Percentiles rank a stretch among this genome's conserved stretches.
Evolutionary conservation across 768 basidiomycete species (phyloP).

Genomic region (Cyclocybe aegerita): DNA sequence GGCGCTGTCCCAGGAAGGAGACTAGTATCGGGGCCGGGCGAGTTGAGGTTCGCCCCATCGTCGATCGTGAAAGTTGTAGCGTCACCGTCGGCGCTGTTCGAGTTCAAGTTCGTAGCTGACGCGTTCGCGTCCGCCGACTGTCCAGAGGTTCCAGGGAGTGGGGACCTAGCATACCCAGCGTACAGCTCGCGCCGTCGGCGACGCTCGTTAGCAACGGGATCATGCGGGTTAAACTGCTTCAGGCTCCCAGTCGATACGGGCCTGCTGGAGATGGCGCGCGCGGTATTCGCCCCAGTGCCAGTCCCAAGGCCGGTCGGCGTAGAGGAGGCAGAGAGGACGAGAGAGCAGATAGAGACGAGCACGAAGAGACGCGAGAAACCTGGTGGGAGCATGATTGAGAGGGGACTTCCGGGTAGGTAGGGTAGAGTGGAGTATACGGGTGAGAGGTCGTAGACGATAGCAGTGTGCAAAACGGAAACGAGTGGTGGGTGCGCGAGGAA

Average conservation of each 20-base stretch:
- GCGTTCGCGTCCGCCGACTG: no score
- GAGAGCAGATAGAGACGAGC: slow-evolving; percentile 14
- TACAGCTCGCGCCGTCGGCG: not conserved
- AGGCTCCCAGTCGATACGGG: no score
- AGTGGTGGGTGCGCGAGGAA: not conserved
- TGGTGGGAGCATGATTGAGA: not conserved
- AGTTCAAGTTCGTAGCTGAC: no score
- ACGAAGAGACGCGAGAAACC: slow-evolving; percentile 10
- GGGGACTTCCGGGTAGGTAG: no score
- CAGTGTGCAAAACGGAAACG: not conserved
- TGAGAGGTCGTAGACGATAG: not conserved
- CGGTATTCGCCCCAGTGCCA: not conserved
- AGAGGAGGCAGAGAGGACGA: slow-evolving; percentile 7
- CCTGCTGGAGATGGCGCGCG: not conserved
- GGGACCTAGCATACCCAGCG: no score
- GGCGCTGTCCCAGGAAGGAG: no score
- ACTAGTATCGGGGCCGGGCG: no score
- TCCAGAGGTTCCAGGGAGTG: no score
- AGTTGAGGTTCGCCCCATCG: no score
- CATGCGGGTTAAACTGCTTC: no score
- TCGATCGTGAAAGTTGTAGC: no score
- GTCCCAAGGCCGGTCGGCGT: slow-evolving; percentile 2
- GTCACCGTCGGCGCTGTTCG: no score
- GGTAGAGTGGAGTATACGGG: not conserved
- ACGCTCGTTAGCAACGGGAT: not conserved